Evolutionary conservation across 805 yeast genomes (phyloP), one percentile per base, ranked within the genome.

Genomic region (Saccharomycopsis selenospora): DNA sequence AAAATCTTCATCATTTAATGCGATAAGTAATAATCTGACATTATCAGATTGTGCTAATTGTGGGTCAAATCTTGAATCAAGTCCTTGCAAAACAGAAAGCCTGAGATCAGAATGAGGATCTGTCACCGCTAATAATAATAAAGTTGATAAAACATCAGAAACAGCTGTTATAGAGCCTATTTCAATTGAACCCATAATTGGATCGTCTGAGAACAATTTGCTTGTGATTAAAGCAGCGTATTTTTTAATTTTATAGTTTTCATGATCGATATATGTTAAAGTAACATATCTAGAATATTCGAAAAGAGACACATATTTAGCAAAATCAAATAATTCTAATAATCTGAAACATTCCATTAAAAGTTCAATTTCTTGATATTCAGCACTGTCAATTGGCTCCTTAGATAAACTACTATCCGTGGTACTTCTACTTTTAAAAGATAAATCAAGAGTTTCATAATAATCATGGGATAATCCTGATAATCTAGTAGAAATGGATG

Each of bases 31-130:
- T 11, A 90, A 66, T 47, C 87, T 73, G 27, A 90, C 91, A 62
- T 89, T 90, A 51, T 86, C 95, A 0, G 96, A 95, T 62, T 93
- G 98, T 0, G 97, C 87, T 27, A 93, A 66, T 59, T 93, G 98
- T 0, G 96, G 86, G 59, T 93, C 97, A 61, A 91, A 85, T 50
- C 75, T 74, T 2, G 80, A 75, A 30, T 85, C 85, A 33, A 95
- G 68, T 42, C 89, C 75, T 45, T 75, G 74, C 49, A 93, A 68
- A 0, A 91, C 88, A 53, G 85, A 90, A 7, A 85, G 66, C 49
- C 99, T 71, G 27, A 91, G 86, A 50, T 90, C 97, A 1, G 91
- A 77, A 3, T 77, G 77, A 0, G 95, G 87, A 57, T 93, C 99
- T 0, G 96, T 85, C 11, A 91, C 84, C 2, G 95, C 88, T 6